phyloP scores from a whole-genome alignment of 169 alveolate species.

The Eimeria sp. region DNA sequence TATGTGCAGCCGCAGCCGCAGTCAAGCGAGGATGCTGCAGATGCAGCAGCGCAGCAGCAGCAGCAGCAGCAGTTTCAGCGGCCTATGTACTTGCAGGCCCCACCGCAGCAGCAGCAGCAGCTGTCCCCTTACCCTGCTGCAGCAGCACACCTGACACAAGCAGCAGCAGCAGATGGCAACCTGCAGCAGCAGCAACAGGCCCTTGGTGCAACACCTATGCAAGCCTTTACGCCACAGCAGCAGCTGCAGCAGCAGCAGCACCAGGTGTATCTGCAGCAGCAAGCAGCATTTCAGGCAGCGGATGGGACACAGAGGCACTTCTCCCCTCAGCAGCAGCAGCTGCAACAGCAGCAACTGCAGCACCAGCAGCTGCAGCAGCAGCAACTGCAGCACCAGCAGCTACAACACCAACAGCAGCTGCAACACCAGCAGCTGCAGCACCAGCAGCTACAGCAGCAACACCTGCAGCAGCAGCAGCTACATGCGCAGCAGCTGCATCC shows the following conservation, averaged over 20 bases:
- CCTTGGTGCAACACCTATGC: not conserved
- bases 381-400: slow-evolving; percentile 4
- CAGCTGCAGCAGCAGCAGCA: slow-evolving; percentile 6
- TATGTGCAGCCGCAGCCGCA: slow-evolving; percentile 46
- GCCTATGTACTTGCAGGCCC: slow-evolving; percentile 21
- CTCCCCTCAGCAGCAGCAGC: slow-evolving; percentile 31
- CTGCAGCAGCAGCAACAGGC: slow-evolving; percentile 36
- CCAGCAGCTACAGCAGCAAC: slow-evolving; percentile 19
- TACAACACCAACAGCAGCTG: slow-evolving; percentile 32
- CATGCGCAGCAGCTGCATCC: slow-evolving; percentile 29
- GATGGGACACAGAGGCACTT: slow-evolving; percentile 13
- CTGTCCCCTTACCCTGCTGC: slow-evolving; percentile 43
- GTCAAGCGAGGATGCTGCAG: slow-evolving; percentile 18
- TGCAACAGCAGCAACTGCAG: slow-evolving; percentile 21
- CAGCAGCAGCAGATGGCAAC: not conserved
- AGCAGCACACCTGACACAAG: not conserved
- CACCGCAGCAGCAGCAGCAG: slow-evolving; percentile 56
- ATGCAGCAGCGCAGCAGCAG: not conserved
- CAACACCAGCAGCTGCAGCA: slow-evolving; percentile 12
- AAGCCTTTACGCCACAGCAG: not conserved
- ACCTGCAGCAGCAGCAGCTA: slow-evolving; percentile 7
- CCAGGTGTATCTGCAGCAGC: slow-evolving; percentile 16
- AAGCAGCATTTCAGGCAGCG: slow-evolving; percentile 17
- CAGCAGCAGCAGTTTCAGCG: slow-evolving; percentile 53
- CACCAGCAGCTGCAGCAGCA: slow-evolving; percentile 25